Evolutionary conservation across 2,329 filamentous ascomycete genomes (phyloP).

Genomic region (Penicillium aurantiogriseum): DNA sequence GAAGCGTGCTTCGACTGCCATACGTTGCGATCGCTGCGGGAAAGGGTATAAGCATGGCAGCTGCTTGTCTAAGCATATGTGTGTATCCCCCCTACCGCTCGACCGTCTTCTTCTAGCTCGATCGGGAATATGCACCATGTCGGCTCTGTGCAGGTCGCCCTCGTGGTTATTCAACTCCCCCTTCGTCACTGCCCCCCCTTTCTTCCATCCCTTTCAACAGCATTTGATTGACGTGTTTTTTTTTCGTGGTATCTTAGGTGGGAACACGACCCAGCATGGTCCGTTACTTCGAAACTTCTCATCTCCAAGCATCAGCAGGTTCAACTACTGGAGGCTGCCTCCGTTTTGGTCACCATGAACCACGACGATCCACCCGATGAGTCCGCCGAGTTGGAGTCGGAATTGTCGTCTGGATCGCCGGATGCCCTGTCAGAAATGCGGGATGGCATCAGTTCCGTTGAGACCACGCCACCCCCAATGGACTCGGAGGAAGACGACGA

Average conservation of each 20-base stretch:
- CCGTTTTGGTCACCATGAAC: conserved; percentile 93
- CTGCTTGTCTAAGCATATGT: conserved; percentile 99
- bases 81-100: conserved; percentile 65
- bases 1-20: conserved; percentile 76
- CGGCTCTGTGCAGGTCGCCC: conserved; percentile 41
- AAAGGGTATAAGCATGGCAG: conserved; percentile 99
- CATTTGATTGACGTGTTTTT: conserved; percentile 43
- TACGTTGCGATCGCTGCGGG: conserved; percentile 96
- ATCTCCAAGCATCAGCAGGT: conserved; percentile 99
- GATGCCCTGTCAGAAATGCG: conserved; percentile 75
- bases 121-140: conserved; percentile 43
- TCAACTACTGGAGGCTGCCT: conserved; percentile 92
- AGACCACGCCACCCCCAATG: conserved; percentile 87
- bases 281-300: conserved; percentile 91
- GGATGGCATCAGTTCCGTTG: conserved; percentile 75
- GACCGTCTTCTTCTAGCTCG: conserved; percentile 38
- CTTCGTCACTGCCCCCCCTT: conserved; percentile 27
- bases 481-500: conserved; percentile 55
- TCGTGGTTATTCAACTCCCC: conserved; percentile 37
- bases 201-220: conserved; percentile 28
- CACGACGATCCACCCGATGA: conserved; percentile 60
- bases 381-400: conserved; percentile 69
- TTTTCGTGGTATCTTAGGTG: conserved; percentile 64
- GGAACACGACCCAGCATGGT: conserved; percentile 99
- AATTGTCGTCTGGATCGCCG: conserved; percentile 78